Conservation (phyloP, 805 yeast species). For the Saccharomycopsis fermentans region DNA sequence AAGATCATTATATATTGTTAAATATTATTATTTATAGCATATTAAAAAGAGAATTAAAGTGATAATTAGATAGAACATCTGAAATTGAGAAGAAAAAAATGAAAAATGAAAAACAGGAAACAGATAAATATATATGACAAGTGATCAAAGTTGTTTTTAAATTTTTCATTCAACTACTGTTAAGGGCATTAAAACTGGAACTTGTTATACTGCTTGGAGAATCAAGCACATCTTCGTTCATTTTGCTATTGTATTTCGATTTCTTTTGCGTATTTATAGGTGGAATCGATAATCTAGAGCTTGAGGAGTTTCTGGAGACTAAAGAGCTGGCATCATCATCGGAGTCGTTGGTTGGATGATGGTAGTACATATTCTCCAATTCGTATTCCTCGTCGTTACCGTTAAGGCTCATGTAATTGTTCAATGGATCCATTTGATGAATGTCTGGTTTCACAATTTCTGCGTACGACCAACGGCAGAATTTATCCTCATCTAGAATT, state of each 20-base stretch:
- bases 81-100: neutral
- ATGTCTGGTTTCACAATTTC: conserved; percentile 25
- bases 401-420: neutral
- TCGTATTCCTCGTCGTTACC: conserved; percentile 9
- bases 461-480: conserved; percentile 63
- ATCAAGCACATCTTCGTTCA: neutral
- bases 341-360: conserved; percentile 1
- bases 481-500: conserved; percentile 36
- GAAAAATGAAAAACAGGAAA: no score
- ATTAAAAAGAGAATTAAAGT: neutral
- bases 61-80: neutral
- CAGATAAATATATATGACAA: neutral
- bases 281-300: conserved; percentile 6
- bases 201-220: conserved; percentile 1
- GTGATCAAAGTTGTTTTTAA: neutral
- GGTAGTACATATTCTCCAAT: conserved; percentile 5
- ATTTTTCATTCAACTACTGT: neutral
- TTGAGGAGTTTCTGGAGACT: conserved; percentile 14
- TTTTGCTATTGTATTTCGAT: neutral
- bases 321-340: conserved; percentile 16
- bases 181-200: neutral
- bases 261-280: conserved; percentile 1
- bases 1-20: no score
- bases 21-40: no score
- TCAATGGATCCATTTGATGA: conserved; percentile 13